These are phyloP conservation scores for Myxozyma nipponensis DNA, from an alignment of 805 yeast genomes.

Conservation along the genomic window DNA sequence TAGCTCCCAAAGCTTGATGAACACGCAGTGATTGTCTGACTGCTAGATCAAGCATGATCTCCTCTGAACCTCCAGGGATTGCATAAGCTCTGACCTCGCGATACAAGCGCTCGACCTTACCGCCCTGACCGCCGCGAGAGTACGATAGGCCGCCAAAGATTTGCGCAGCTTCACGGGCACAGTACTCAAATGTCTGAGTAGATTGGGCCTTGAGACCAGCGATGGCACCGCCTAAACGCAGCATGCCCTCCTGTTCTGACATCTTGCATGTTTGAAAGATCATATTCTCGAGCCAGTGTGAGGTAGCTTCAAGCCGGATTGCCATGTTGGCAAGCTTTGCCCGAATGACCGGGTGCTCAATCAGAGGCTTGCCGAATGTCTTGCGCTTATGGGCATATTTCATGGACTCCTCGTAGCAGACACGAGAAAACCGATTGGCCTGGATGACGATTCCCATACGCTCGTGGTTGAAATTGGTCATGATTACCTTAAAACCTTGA, in stretches of 20 bases:
- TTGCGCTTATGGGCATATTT: conserved; percentile 42
- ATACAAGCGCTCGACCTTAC: conserved; percentile 43
- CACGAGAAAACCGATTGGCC: conserved; percentile 41
- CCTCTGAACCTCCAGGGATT: conserved; percentile 46
- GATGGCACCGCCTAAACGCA: conserved; percentile 43
- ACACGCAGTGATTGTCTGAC: conserved; percentile 42
- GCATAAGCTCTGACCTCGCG: conserved; percentile 46
- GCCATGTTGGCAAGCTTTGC: conserved; percentile 44
- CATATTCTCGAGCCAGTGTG: conserved; percentile 40
- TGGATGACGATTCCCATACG: conserved; percentile 42
- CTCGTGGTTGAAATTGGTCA: conserved; percentile 46
- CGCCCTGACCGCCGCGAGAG: conserved; percentile 45
- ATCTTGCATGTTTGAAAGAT: conserved; percentile 36
- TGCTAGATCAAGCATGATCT: conserved; percentile 43
- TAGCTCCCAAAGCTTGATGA: conserved; percentile 41
- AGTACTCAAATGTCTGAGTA: conserved; percentile 42
- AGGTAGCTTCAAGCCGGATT: conserved; percentile 41
- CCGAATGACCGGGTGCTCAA: conserved; percentile 43
- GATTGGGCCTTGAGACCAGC: conserved; percentile 43
- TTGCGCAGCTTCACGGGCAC: conserved; percentile 46
- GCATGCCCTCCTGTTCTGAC: conserved; percentile 38
- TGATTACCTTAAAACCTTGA: conserved; percentile 42
- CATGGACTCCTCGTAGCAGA: conserved; percentile 40
- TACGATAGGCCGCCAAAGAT: conserved; percentile 44
- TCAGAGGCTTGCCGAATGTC: conserved; percentile 42